Conservation (phyloP, 306 rosid genomes). For the Quercus parvula region DNA sequence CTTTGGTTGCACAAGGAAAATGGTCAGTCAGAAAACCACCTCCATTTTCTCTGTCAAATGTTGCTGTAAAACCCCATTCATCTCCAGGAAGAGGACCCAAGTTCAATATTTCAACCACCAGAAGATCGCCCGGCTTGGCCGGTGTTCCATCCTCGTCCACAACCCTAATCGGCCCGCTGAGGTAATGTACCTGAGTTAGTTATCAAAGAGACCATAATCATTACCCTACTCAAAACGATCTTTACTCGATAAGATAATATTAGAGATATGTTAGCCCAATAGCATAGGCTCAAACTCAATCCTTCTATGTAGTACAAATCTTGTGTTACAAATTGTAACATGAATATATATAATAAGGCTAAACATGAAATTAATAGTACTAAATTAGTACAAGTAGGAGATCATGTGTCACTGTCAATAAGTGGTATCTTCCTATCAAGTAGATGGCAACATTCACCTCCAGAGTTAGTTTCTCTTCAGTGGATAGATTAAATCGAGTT, state of each 20-base stretch:
- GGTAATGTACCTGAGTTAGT: constrained; percentile 60
- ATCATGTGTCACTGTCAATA: background rate
- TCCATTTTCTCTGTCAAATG: constrained; percentile 93
- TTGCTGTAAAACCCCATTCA: constrained; percentile 94
- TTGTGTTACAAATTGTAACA: no score
- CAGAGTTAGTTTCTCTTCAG: background rate
- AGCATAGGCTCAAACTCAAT: no score
- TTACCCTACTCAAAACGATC: background rate
- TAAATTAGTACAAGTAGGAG: no score
- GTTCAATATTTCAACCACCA: constrained; percentile 80
- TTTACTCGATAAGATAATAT: background rate
- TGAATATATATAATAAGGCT: no score
- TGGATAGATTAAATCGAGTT: background rate
- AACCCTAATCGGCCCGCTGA: constrained; percentile 81
- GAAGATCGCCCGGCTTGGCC: constrained; percentile 83
- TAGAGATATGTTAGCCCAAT: no score
- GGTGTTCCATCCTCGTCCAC: constrained; percentile 67
- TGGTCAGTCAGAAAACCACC: constrained; percentile 89
- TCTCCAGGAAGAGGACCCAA: constrained; percentile 92
- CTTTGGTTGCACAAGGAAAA: constrained; percentile 85
- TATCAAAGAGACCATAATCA: constrained; percentile 4
- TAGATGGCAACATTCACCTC: background rate
- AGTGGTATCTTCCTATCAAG: background rate
- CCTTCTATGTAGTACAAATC: no score
- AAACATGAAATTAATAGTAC: no score